Percentiles rank a stretch among this genome's conserved stretches.
Evolutionary conservation across 1,139 yeast genomes (phyloP).

Genomic region (Yamadazyma taylorii): DNA sequence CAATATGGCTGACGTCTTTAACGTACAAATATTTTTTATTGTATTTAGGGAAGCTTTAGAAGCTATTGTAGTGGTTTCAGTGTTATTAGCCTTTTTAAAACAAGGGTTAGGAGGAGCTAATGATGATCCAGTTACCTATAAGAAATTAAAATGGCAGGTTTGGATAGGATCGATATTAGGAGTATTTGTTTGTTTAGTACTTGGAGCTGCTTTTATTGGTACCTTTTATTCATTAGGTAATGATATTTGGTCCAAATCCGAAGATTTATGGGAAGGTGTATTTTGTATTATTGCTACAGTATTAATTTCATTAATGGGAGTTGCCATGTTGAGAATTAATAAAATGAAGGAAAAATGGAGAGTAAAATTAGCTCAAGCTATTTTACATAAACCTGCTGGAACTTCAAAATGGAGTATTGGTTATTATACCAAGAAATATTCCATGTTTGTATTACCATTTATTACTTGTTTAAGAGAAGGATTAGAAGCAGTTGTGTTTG

Average conservation of each 20-base stretch:
- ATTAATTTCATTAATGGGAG: slow-evolving; percentile 85
- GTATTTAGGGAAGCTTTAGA: slow-evolving; percentile 89
- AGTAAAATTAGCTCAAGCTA: slow-evolving; percentile 78
- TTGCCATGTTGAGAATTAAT: slow-evolving; percentile 87
- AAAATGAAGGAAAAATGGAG: slow-evolving; percentile 93
- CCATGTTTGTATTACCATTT: slow-evolving; percentile 76
- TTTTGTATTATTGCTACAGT: slow-evolving; percentile 81
- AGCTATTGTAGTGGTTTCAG: slow-evolving; percentile 87
- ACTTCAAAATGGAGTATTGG: slow-evolving; percentile 36
- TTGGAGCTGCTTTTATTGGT: slow-evolving; percentile 86
- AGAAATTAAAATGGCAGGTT: slow-evolving; percentile 66
- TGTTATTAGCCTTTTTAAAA: slow-evolving; percentile 82
- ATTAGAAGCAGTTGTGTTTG: slow-evolving; percentile 85
- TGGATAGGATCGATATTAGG: slow-evolving; percentile 80
- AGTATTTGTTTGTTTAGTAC: slow-evolving; percentile 64
- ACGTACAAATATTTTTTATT: slow-evolving; percentile 71
- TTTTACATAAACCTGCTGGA: slow-evolving; percentile 43
- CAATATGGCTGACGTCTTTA: slow-evolving; percentile 39
- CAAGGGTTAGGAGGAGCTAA: slow-evolving; percentile 68
- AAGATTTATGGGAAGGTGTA: slow-evolving; percentile 92
- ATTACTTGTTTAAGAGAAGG: slow-evolving; percentile 89
- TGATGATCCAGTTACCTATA: slow-evolving; percentile 54
- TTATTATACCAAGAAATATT: slow-evolving; percentile 57
- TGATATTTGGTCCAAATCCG: slow-evolving; percentile 83
- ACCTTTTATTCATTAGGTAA: slow-evolving; percentile 76